Conservation (phyloP, 345 rosid species). For the Cardiospermum halicacabum region DNA sequence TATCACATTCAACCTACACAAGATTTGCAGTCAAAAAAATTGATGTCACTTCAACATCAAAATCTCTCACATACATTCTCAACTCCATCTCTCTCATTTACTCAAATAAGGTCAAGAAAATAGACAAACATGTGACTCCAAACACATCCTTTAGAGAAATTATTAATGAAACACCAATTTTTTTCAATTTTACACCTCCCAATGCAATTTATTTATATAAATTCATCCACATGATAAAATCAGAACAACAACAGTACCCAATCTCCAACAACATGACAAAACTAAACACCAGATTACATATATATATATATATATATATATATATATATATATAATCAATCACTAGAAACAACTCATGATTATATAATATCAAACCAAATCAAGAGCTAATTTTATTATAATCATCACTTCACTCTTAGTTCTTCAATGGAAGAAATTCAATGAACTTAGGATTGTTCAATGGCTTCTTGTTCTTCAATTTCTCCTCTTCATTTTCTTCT, state of each 20-base stretch:
- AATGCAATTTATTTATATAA: conserved; percentile 3
- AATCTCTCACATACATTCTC: conserved; percentile 15
- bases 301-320: too few relatives aligned
- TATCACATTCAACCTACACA: conserved; percentile 18
- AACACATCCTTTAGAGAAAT: conserved; percentile 16
- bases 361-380: too few relatives aligned
- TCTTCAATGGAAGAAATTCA: conserved; percentile 64
- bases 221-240: conserved; percentile 18
- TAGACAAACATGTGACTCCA: conserved; percentile 25
- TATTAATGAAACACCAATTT: conserved; percentile 3
- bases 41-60: conserved; percentile 26
- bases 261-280: conserved; percentile 36
- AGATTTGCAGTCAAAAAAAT: conserved; percentile 16
- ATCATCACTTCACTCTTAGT: conserved; percentile 32
- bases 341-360: too few relatives aligned
- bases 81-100: conserved; percentile 7
- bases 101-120: conserved; percentile 14
- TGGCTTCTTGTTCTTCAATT: too few relatives aligned
- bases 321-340: too few relatives aligned
- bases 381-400: too few relatives aligned
- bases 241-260: conserved; percentile 29
- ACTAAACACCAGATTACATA: too few relatives aligned
- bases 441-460: conserved; percentile 41
- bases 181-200: background rate
- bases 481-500: conserved; percentile 2